Conservation (phyloP, 2,329 filamentous ascomycete species). For the Penicillium crustosum region DNA sequence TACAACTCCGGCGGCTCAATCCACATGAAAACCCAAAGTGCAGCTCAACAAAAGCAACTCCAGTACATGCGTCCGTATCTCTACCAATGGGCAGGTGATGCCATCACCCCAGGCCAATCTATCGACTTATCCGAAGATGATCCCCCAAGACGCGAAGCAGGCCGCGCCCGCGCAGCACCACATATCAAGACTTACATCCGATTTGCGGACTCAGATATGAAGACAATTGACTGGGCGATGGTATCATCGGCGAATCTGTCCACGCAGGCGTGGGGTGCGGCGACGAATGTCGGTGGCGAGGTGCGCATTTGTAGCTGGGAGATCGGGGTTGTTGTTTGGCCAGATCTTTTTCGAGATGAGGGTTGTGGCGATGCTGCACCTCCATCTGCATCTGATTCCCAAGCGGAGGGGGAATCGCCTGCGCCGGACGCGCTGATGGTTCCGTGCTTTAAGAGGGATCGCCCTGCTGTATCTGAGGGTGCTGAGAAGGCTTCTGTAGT, state of each 20-base stretch:
- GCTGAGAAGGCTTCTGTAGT: slow-evolving; percentile 33
- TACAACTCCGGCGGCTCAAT: slow-evolving; percentile 77
- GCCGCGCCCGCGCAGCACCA: slow-evolving; percentile 70
- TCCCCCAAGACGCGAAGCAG: slow-evolving; percentile 48
- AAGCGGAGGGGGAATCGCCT: background rate
- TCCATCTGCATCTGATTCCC: no score
- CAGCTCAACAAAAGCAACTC: slow-evolving; percentile 71
- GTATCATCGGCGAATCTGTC: slow-evolving; percentile 89
- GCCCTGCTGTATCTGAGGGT: slow-evolving; percentile 37
- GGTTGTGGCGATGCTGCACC: background rate
- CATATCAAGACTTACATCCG: slow-evolving; percentile 89
- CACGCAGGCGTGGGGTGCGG: slow-evolving; percentile 83
- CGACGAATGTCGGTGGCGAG: slow-evolving; percentile 56
- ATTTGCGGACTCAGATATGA: slow-evolving; percentile 47
- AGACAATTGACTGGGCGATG: slow-evolving; percentile 75
- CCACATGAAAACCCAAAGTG: slow-evolving; percentile 72
- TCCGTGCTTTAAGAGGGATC: slow-evolving; percentile 65
- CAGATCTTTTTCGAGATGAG: slow-evolving; percentile 50
- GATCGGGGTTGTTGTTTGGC: slow-evolving; percentile 81
- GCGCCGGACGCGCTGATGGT: slow-evolving; percentile 57
- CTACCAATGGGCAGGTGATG: slow-evolving; percentile 72
- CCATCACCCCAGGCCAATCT: slow-evolving; percentile 4
- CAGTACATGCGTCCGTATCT: slow-evolving; percentile 69
- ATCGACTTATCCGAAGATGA: slow-evolving; percentile 13
- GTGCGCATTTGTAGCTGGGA: slow-evolving; percentile 78